A percentile compares a stretch with the other conserved stretches of the same genome.
phyloP scores from a whole-genome alignment of 225 moss, liverwort and hornwort genomes.

The Antitrichia curtipendula region DNA sequence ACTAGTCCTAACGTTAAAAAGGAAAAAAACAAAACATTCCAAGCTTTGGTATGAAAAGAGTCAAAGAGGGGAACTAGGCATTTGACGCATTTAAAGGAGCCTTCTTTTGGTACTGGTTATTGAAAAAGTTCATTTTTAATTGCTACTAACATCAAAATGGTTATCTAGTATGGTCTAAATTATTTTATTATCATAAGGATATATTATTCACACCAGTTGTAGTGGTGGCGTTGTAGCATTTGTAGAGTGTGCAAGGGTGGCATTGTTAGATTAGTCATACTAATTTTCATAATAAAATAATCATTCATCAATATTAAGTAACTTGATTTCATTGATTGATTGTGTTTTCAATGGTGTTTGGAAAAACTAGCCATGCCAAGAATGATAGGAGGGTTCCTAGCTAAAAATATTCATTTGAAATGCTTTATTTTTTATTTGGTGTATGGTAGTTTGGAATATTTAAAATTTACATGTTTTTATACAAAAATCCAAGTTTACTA shows the following conservation, averaged over 20 bases:
- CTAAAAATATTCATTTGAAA: background rate
- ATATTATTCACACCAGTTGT: background rate
- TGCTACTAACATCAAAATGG: background rate
- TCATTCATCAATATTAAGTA: too few species aligned
- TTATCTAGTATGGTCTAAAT: background rate
- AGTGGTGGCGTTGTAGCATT: background rate
- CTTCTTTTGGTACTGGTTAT: too few species aligned
- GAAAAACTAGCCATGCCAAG: background rate
- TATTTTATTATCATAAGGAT: background rate
- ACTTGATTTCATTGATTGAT: background rate
- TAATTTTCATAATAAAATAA: background rate
- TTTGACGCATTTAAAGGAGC: too few species aligned
- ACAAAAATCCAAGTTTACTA: background rate
- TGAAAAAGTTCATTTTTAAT: background rate
- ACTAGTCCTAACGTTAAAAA: too few species aligned
- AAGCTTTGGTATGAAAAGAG: too few species aligned
- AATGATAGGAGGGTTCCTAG: accelerated
- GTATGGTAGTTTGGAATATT: accelerated
- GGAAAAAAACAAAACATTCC: too few species aligned
- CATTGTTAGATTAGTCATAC: background rate
- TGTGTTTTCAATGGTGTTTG: background rate
- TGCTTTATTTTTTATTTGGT: background rate
- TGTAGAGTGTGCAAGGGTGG: background rate
- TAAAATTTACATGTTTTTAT: background rate
- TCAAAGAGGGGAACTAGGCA: too few species aligned